Base-by-base conservation (phyloP, 2,329 filamentous ascomycete species). In the Phialemoniopsis sp. region DNA sequence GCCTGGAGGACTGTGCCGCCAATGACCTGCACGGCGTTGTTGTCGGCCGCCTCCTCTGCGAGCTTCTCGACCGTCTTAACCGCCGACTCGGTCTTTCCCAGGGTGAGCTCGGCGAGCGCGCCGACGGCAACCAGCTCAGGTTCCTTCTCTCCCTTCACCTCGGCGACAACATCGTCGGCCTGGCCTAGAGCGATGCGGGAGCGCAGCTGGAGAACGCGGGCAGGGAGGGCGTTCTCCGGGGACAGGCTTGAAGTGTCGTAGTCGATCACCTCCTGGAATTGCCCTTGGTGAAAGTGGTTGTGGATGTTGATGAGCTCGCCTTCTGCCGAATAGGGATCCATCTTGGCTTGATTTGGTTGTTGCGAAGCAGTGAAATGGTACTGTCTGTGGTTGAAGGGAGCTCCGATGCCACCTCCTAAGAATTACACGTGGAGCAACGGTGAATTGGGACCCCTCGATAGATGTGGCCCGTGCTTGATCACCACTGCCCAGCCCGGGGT, bases 191-290 rank as follows among this genome's bases (percentile, higher is more conserved):
- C 89, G 55, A 95, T 80, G 58, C 84, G 85, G 32, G 91, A 82
- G 59, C 93, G 87, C 47, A 91, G 80, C 59, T 85, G 75, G 40
- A 97, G 79, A 33, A 95, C 69, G 42, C 82, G 82, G 31, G 87
- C 86, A 32, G 88, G 80, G 13, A 89, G 73, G 34, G 74, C 73
- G 67, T 96, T 96, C 54, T 85, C 80, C 47, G 82, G 52, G 33
- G 87, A 93, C 57, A 97, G 85, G 43, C 82, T 73, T 6, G 85
- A 81, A 32, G 82, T 85, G 64, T 94, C 85, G 67, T 89, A 95
- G 68, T 93, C 85, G 64, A 94, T 65, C 47, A 94, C 90, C 57
- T 84, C 75, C 57, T 87, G 78, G 74, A 88, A 95, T 72, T 95
- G 90, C 58, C 87, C 89, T 63, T 84, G 79, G 62, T 84, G 76